Evolutionary conservation across 768 basidiomycete genomes (phyloP).

Genomic region (Lactifluus pinguis): DNA sequence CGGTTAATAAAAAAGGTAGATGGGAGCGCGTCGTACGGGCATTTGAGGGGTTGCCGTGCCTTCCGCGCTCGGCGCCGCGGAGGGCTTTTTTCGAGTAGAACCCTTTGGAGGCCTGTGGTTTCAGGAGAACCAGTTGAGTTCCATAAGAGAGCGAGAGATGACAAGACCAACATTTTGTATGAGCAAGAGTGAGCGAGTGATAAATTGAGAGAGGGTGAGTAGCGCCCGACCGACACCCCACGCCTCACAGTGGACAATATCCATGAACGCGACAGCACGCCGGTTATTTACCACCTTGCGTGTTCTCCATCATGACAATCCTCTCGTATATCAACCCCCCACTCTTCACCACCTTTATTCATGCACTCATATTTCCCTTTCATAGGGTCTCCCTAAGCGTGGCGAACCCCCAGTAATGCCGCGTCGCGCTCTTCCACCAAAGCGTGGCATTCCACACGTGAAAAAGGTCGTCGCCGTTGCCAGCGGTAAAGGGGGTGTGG

Average conservation of each 20-base stretch:
- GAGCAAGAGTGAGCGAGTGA: neutral
- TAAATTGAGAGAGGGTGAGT: neutral
- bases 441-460: slow-evolving; percentile 58
- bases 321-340: slow-evolving; percentile 33
- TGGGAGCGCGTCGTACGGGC: slow-evolving; percentile 18
- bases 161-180: neutral
- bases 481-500: slow-evolving; percentile 93
- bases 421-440: slow-evolving; percentile 53
- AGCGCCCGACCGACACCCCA: neutral
- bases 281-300: slow-evolving; percentile 13
- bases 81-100: slow-evolving; percentile 24
- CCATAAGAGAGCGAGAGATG: neutral
- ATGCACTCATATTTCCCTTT: neutral
- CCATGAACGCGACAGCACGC: neutral
- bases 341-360: neutral
- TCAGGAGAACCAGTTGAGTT: neutral
- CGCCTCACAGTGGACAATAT: neutral
- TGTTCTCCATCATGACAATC: slow-evolving; percentile 41
- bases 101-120: slow-evolving; percentile 30
- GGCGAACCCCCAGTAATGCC: slow-evolving; percentile 16
- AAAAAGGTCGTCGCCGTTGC: slow-evolving; percentile 77
- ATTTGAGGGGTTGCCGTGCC: slow-evolving; percentile 28
- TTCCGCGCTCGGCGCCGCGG: slow-evolving; percentile 22
- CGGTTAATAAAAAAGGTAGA: too few relatives aligned
- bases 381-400: slow-evolving; percentile 25